Percentiles rank a stretch among this genome's conserved stretches.
These are phyloP conservation scores for Aureobasidium subglaciale DNA, from an alignment of 2,329 filamentous ascomycete genomes.

Conservation along the genomic window DNA sequence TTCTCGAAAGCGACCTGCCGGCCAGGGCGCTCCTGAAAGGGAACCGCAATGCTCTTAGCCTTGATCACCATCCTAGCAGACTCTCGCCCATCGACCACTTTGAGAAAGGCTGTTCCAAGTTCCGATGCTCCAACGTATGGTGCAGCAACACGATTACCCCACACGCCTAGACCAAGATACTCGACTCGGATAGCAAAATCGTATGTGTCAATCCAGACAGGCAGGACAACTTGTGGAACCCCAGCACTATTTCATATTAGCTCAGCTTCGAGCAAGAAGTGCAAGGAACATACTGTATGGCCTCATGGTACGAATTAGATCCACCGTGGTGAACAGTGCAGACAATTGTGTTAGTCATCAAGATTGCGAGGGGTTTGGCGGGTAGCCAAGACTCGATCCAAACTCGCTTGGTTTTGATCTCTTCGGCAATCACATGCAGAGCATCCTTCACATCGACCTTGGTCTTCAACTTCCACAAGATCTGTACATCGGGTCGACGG, in stretches of 20 bases:
- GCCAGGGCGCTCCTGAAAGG: neutral
- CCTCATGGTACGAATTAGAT: constrained; percentile 14
- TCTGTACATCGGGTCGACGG: constrained; percentile 1
- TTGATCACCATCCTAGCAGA: constrained; percentile 2
- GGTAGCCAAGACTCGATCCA: constrained; percentile 10
- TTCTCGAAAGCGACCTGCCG: neutral
- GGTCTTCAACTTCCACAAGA: constrained; percentile 13
- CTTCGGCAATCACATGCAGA: neutral
- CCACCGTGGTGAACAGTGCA: constrained; percentile 14
- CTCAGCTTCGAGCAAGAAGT: neutral
- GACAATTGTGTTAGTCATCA: neutral
- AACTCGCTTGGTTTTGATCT: neutral
- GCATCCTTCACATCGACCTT: neutral
- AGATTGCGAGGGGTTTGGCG: constrained; percentile 4
- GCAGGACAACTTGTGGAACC: constrained; percentile 7
- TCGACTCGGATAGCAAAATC: constrained; percentile 13
- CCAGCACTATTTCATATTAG: constrained; percentile 8
- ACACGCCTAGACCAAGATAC: constrained; percentile 1
- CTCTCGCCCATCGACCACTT: neutral
- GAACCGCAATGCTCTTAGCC: constrained; percentile 2
- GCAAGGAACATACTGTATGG: neutral
- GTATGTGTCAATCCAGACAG: constrained; percentile 15
- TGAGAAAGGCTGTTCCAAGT: neutral
- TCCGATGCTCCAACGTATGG: neutral
- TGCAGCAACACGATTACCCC: constrained; percentile 3